Evolutionary conservation across 352 stramenopile species (phyloP).

Genomic region (Stramenopiles sp.): DNA sequence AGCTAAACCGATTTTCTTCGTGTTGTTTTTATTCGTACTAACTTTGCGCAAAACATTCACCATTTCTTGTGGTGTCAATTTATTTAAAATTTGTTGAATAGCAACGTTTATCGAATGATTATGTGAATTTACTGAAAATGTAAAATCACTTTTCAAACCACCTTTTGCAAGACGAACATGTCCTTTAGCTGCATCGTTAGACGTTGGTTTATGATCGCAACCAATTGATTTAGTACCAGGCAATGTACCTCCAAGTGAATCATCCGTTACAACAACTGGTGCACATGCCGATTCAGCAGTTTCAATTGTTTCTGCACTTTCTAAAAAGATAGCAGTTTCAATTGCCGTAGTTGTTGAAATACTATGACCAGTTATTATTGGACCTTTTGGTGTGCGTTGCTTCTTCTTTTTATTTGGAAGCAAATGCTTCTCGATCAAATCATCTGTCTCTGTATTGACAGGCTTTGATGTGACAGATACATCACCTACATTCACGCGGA

Average conservation of each 20-base stretch:
- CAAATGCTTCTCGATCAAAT: conserved; percentile 9
- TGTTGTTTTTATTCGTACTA: background rate
- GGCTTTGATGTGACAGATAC: background rate
- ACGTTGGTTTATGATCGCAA: background rate
- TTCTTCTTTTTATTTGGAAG: conserved; percentile 1
- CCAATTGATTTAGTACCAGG: background rate
- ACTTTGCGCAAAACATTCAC: conserved; percentile 5
- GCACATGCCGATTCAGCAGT: background rate
- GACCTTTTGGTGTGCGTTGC: background rate
- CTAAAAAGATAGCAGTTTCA: background rate
- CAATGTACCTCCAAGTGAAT: background rate
- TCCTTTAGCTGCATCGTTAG: conserved; percentile 7
- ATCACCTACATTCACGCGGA: background rate
- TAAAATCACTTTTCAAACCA: conserved; percentile 8
- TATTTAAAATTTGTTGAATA: background rate
- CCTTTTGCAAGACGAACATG: conserved; percentile 4
- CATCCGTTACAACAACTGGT: conserved; percentile 7
- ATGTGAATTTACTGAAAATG: conserved; percentile 7
- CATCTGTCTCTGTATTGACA: background rate
- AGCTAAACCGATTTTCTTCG: conserved; percentile 9
- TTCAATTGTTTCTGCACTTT: conserved; percentile 7
- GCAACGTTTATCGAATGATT: conserved; percentile 8
- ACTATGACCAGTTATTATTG: background rate
- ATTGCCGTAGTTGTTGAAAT: background rate
- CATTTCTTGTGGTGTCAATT: conserved; percentile 10